phyloP scores from a whole-genome alignment of 2,329 filamentous ascomycete genomes.

The Fusarium newnesense region DNA sequence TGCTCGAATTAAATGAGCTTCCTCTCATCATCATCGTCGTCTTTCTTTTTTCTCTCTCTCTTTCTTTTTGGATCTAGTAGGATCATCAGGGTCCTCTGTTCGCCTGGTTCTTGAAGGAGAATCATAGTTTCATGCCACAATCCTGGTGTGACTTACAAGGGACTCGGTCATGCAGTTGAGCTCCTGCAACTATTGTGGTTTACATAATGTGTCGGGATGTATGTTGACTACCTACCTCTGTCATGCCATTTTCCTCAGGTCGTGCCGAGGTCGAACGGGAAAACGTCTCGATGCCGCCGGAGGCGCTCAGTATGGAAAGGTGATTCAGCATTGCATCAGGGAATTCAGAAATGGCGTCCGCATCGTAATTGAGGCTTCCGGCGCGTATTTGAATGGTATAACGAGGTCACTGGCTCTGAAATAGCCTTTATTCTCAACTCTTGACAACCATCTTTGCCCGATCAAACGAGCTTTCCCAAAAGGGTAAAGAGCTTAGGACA shows the following conservation, averaged over 20 bases:
- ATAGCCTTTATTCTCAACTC: neutral
- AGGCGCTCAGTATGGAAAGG: neutral
- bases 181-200: neutral
- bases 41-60: neutral
- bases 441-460: constrained; percentile 3
- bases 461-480: constrained; percentile 37
- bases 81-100: neutral
- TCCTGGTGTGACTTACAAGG: neutral
- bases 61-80: neutral
- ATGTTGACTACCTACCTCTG: neutral
- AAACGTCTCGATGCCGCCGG: neutral
- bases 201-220: neutral
- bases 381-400: neutral
- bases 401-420: constrained; percentile 25
- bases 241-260: constrained; percentile 2
- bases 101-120: neutral
- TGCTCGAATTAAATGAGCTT: constrained; percentile 25
- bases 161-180: constrained; percentile 15
- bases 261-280: constrained; percentile 20
- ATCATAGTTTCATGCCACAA: neutral
- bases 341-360: neutral
- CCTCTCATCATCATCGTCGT: neutral
- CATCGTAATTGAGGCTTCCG: neutral
- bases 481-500: constrained; percentile 43
- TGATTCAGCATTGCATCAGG: neutral